Percentiles rank a stretch among this genome's conserved stretches.
These are phyloP conservation scores for Bocquillonia castaneifolia DNA, from an alignment of 441 rosid genomes.

Conservation along the genomic window DNA sequence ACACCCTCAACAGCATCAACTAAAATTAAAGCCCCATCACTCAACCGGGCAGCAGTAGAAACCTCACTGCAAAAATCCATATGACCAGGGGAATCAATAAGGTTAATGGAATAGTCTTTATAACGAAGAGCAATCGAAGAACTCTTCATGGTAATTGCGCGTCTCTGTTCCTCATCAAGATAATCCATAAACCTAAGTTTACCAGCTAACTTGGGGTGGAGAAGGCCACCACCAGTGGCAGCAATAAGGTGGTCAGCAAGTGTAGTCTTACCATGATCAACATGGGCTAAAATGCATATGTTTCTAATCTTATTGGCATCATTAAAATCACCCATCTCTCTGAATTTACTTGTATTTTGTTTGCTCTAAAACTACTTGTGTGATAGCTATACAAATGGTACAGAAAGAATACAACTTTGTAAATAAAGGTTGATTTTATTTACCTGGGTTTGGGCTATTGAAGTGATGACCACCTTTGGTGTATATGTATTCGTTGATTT, in stretches of 20 bases:
- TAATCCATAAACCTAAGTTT: constrained; percentile 85
- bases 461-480: too few species aligned
- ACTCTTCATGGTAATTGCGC: constrained; percentile 97
- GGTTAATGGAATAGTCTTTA: constrained; percentile 55
- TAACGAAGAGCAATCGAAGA: constrained; percentile 69
- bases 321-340: constrained; percentile 59
- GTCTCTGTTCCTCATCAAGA: constrained; percentile 91
- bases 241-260: constrained; percentile 92
- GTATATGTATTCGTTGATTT: too few species aligned
- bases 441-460: too few species aligned
- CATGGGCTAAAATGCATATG: constrained; percentile 85
- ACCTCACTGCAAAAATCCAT: constrained; percentile 98
- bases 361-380: background rate
- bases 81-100: constrained; percentile 94
- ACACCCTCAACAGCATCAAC: constrained; percentile 98
- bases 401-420: too few species aligned
- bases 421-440: too few species aligned
- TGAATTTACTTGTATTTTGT: too few species aligned
- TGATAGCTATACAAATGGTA: too few species aligned
- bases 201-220: constrained; percentile 85
- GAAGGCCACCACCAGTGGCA: constrained; percentile 72
- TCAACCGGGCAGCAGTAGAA: constrained; percentile 83
- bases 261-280: constrained; percentile 94
- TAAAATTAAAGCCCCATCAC: constrained; percentile 86
- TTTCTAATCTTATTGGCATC: constrained; percentile 55